Conservation (phyloP, 148 eudicot species). For the Camellia granthamiana region DNA sequence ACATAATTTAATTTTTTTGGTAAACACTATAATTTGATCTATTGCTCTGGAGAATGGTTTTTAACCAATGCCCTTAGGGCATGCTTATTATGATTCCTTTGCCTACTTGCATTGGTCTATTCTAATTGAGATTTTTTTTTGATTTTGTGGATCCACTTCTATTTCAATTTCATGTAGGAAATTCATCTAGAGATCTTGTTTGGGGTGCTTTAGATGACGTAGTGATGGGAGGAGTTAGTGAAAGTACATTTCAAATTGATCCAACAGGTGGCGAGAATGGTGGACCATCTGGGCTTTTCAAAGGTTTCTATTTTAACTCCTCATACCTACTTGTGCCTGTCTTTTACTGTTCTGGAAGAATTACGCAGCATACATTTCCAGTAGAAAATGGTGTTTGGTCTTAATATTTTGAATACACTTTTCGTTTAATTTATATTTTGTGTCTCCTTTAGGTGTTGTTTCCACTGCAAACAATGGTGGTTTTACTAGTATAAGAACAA, state of each 20-base stretch:
- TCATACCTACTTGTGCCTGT: not conserved
- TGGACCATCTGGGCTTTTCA: slow-evolving; percentile 71
- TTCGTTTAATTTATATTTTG: slow-evolving; percentile 1
- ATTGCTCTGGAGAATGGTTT: too few relatives aligned
- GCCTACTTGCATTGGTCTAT: not conserved
- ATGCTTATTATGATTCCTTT: not conserved
- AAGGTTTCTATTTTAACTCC: slow-evolving; percentile 53
- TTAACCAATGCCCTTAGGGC: too few relatives aligned
- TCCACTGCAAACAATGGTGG: slow-evolving; percentile 96
- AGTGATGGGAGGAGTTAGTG: slow-evolving; percentile 99
- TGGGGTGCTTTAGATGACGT: slow-evolving; percentile 99
- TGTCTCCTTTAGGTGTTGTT: slow-evolving; percentile 60
- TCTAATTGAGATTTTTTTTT: not conserved
- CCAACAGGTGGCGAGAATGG: slow-evolving; percentile 84
- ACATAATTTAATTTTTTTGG: too few relatives aligned
- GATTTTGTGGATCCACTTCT: slow-evolving; percentile 3
- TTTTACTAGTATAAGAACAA: slow-evolving; percentile 82
- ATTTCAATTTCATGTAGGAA: slow-evolving; percentile 37
- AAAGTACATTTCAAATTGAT: slow-evolving; percentile 70
- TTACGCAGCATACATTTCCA: not conserved
- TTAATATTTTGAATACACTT: not conserved
- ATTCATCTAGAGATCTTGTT: slow-evolving; percentile 67
- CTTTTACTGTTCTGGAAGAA: not conserved
- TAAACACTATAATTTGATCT: too few relatives aligned
- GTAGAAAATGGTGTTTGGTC: not conserved